Conservation (phyloP, 2,329 filamentous ascomycete genomes). For the Alternaria hordeiaustralica region DNA sequence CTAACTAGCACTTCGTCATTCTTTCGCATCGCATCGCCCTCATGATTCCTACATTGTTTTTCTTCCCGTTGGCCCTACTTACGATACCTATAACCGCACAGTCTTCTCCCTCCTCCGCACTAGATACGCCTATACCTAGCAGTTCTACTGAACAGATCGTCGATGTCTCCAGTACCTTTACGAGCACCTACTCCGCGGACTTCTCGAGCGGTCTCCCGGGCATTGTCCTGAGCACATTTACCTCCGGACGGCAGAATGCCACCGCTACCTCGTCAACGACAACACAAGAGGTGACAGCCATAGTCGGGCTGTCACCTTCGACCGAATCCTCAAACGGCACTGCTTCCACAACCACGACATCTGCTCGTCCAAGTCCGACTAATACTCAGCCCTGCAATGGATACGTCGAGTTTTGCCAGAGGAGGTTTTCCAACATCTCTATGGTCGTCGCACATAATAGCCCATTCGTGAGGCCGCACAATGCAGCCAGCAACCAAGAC, state of each 20-base stretch:
- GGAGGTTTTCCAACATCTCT: conserved; percentile 44
- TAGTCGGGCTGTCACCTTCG: conserved; percentile 22
- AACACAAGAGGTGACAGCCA: conserved; percentile 22
- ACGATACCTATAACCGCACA: conserved; percentile 19
- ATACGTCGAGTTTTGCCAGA: conserved; percentile 42
- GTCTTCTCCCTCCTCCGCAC: conserved; percentile 11
- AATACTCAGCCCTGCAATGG: conserved; percentile 46
- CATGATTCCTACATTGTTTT: conserved; percentile 19
- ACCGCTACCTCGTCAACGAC: conserved; percentile 18
- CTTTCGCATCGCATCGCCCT: conserved; percentile 12
- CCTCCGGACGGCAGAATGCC: conserved; percentile 17
- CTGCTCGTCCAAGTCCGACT: conserved; percentile 16
- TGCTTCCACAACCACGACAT: conserved; percentile 14
- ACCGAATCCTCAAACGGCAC: conserved; percentile 17
- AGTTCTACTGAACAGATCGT: conserved; percentile 4
- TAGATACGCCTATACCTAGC: conserved; percentile 13
- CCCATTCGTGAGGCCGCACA: conserved; percentile 38
- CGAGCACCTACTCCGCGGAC: not conserved
- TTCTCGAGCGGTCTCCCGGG: conserved; percentile 1
- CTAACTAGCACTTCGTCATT: conserved; percentile 9
- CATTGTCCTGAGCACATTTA: conserved; percentile 4
- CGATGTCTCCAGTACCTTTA: not conserved
- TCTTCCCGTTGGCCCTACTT: conserved; percentile 13
- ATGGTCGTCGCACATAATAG: conserved; percentile 48
- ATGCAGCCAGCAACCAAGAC: conserved; percentile 44